A percentile compares a stretch with the other conserved stretches of the same genome.
These are phyloP conservation scores for Chaetomium strumarium DNA, from an alignment of 2,329 filamentous ascomycete species.

Conservation along the genomic window DNA sequence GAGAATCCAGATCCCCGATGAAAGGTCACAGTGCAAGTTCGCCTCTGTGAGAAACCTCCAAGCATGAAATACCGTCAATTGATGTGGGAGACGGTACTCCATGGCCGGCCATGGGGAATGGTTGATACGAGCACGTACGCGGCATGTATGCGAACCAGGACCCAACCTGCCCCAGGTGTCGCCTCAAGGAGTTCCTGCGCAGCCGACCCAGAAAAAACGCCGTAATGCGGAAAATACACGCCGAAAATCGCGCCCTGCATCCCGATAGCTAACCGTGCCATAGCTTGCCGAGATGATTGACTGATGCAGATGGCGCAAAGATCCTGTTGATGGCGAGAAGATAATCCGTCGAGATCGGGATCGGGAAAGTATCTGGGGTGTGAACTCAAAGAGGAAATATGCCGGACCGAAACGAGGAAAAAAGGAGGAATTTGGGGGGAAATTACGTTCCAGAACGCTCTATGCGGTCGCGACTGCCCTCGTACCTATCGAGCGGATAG, in stretches of 20 bases:
- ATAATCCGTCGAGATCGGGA: background rate
- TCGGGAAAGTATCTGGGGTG: conserved; percentile 1
- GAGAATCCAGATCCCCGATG: too few relatives aligned
- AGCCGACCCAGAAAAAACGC: background rate
- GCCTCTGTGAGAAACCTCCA: background rate
- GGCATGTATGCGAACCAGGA: background rate
- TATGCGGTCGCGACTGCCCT: conserved; percentile 19
- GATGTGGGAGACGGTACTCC: background rate
- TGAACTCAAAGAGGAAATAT: background rate
- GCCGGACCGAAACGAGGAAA: background rate
- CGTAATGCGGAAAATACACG: conserved; percentile 3
- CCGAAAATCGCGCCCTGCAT: background rate
- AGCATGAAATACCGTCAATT: background rate
- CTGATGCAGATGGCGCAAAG: conserved; percentile 1
- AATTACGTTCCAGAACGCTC: conserved; percentile 16
- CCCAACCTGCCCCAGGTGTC: background rate
- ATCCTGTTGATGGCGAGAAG: background rate
- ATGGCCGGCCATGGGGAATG: background rate
- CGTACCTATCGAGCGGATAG: conserved; percentile 24
- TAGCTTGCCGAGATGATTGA: conserved; percentile 1
- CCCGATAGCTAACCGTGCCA: background rate
- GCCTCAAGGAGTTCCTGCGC: background rate
- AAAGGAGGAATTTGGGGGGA: background rate
- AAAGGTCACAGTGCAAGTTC: background rate
- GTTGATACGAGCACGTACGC: background rate